phyloP scores from a whole-genome alignment of 2,329 filamentous ascomycete species.

The Lomentospora prolificans region DNA sequence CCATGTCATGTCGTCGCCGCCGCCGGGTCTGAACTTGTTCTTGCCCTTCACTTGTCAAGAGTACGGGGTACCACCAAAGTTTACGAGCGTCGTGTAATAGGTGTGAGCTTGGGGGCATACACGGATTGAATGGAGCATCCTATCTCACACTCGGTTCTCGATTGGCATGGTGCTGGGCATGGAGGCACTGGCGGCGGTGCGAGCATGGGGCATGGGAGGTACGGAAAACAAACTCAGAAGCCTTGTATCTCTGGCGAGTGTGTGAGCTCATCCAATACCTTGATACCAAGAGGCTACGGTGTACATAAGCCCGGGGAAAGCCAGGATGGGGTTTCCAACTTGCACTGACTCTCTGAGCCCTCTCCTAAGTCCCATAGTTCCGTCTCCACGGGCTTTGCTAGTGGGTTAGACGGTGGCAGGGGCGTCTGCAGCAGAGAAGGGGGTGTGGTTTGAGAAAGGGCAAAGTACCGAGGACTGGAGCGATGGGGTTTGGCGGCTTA shows the following conservation, averaged over 20 bases:
- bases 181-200: neutral
- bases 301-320: neutral
- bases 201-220: neutral
- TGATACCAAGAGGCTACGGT: neutral
- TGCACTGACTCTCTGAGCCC: neutral
- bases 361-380: neutral
- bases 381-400: neutral
- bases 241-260: neutral
- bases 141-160: neutral
- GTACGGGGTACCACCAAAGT: neutral
- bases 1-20: slow-evolving; percentile 6
- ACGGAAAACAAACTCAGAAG: neutral
- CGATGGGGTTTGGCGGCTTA: too few relatives aligned
- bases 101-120: neutral
- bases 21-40: neutral
- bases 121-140: neutral
- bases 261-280: neutral
- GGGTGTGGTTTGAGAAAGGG: neutral
- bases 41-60: neutral
- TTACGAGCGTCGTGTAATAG: neutral
- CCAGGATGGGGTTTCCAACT: neutral
- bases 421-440: neutral
- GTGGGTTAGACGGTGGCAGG: neutral
- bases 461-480: too few relatives aligned
- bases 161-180: neutral